These are phyloP conservation scores for Hippophae gyantsensis DNA, from an alignment of 306 rosid genomes.

Conservation along the genomic window DNA sequence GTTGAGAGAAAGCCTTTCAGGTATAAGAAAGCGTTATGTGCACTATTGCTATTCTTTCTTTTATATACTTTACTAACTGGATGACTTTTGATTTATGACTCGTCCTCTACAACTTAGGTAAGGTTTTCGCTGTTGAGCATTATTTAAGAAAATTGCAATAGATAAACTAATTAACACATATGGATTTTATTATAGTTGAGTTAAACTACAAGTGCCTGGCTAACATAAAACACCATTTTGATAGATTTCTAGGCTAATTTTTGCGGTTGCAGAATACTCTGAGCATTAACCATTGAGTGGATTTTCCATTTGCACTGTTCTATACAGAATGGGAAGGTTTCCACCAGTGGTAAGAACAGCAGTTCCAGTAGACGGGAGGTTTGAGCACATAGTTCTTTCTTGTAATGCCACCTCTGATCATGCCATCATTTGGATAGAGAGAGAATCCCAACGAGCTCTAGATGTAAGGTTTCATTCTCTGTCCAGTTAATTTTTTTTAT, in stretches of 20 bases:
- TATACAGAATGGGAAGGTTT: constrained; percentile 66
- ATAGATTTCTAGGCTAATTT: too few species aligned
- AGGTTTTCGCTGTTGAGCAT: neutral
- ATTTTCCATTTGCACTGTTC: constrained; percentile 8
- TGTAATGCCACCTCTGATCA: constrained; percentile 93
- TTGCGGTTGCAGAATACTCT: too few species aligned
- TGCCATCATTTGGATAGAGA: constrained; percentile 86
- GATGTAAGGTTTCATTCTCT: constrained; percentile 45
- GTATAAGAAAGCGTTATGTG: constrained; percentile 26
- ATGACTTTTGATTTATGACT: neutral
- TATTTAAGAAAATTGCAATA: neutral
- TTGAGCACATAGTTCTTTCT: constrained; percentile 86
- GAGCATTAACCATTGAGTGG: neutral
- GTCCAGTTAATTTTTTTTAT: neutral
- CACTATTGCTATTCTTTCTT: neutral
- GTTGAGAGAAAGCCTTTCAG: constrained; percentile 88
- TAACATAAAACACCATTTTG: neutral
- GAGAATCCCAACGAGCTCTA: constrained; percentile 73
- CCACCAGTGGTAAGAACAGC: constrained; percentile 87
- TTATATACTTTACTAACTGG: neutral
- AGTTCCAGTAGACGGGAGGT: constrained; percentile 92
- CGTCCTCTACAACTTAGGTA: neutral
- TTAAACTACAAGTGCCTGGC: neutral
- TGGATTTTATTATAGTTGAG: neutral
- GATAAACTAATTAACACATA: neutral